Evolutionary conservation across 768 basidiomycete genomes (phyloP).

Genomic region (Xerocomellus amylosporus): DNA sequence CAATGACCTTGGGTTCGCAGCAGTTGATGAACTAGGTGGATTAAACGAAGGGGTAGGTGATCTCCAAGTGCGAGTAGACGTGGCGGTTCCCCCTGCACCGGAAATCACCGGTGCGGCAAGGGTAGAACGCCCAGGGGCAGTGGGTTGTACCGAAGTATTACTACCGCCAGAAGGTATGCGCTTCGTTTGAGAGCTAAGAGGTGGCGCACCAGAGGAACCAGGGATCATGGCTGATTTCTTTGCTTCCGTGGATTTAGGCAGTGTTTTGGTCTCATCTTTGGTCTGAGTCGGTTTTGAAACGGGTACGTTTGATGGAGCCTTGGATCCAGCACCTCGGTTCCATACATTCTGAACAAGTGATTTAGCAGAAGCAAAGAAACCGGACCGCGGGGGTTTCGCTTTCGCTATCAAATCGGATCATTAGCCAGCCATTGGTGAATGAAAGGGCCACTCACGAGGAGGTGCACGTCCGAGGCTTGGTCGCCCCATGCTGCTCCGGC

Average conservation of each 20-base stretch:
- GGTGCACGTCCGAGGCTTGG: conserved; percentile 40
- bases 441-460: conserved; percentile 36
- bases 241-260: conserved; percentile 4
- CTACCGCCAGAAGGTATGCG: conserved; percentile 17
- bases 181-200: conserved; percentile 18
- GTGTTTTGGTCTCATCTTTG: conserved; percentile 14
- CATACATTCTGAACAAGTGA: conserved; percentile 71
- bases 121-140: conserved; percentile 9
- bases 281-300: conserved; percentile 25
- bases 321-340: conserved; percentile 50
- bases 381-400: conserved; percentile 51
- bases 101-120: conserved; percentile 13
- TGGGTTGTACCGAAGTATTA: conserved; percentile 3
- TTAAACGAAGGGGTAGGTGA: conserved; percentile 22
- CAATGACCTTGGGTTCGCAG: conserved; percentile 11
- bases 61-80: conserved; percentile 19
- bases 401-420: conserved; percentile 34
- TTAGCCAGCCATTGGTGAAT: conserved; percentile 4
- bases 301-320: conserved; percentile 25
- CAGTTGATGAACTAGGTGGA: conserved; percentile 7
- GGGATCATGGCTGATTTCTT: conserved; percentile 23
- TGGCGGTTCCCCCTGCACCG: conserved; percentile 2
- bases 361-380: conserved; percentile 69
- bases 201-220: conserved; percentile 23
- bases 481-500: conserved; percentile 64